A percentile compares a stretch with the other conserved stretches of the same genome.
Conservation (phyloP, 75 land plant species). For the Pinus taeda region DNA sequence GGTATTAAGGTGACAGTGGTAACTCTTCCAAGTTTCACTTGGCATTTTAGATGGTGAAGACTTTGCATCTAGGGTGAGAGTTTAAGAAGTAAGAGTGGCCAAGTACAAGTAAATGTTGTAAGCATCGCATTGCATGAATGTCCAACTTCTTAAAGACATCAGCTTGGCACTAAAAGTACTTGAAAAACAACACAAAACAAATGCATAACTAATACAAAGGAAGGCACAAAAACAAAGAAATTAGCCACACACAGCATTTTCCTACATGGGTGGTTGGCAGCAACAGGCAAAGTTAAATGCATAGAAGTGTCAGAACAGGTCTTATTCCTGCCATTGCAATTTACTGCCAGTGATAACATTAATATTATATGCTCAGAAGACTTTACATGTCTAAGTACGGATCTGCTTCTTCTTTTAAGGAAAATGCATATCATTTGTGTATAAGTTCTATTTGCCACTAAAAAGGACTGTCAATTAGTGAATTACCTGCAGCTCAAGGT, state of each 20-base stretch:
- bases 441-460: neutral
- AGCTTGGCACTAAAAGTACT: neutral
- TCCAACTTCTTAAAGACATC: neutral
- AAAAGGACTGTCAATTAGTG: neutral
- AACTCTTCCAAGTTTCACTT: too few species aligned
- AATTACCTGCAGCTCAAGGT: slow-evolving; percentile 86
- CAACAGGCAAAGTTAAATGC: neutral
- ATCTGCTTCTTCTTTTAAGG: neutral
- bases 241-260: neutral
- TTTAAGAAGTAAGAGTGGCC: too few species aligned
- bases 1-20: too few species aligned
- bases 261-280: neutral
- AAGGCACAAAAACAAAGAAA: neutral
- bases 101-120: too few species aligned
- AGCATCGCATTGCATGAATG: neutral
- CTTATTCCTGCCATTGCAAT: neutral
- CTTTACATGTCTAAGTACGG: neutral
- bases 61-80: too few species aligned
- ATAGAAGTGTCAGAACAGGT: neutral
- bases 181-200: neutral
- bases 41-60: too few species aligned
- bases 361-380: neutral
- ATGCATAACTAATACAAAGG: neutral
- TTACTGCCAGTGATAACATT: neutral
- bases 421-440: neutral